Conservation (phyloP, 768 basidiomycete genomes). For the Pleurotus citrinopileatus region DNA sequence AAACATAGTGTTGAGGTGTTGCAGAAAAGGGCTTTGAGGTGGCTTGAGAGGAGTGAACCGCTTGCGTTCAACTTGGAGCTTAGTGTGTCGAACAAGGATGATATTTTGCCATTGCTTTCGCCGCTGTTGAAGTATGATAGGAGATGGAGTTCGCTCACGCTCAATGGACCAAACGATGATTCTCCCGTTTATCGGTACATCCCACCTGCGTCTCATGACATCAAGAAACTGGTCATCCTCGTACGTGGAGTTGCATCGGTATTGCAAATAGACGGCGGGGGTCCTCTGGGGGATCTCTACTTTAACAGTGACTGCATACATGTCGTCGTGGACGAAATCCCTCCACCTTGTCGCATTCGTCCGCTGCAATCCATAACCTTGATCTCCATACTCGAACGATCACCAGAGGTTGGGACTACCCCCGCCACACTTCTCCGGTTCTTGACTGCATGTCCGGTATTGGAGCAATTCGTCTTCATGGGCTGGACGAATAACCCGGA, state of each 20-base stretch:
- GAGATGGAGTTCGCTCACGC: slow-evolving; percentile 55
- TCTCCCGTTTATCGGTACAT: slow-evolving; percentile 20
- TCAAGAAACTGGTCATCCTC: background rate
- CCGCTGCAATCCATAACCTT: slow-evolving; percentile 51
- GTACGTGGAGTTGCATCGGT: background rate
- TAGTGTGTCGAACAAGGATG: slow-evolving; percentile 20
- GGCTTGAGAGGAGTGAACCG: slow-evolving; percentile 50
- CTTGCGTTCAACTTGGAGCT: slow-evolving; percentile 56
- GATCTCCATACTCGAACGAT: slow-evolving; percentile 54
- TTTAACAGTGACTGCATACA: slow-evolving; percentile 39
- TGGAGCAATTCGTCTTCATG: slow-evolving; percentile 55
- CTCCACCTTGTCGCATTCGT: slow-evolving; percentile 36
- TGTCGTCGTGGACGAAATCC: slow-evolving; percentile 47
- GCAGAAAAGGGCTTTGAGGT: slow-evolving; percentile 47
- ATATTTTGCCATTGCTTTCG: slow-evolving; percentile 60
- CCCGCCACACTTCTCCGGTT: slow-evolving; percentile 56
- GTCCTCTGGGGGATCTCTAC: slow-evolving; percentile 31
- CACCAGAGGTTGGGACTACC: slow-evolving; percentile 33
- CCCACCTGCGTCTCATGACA: slow-evolving; percentile 19
- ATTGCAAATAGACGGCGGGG: slow-evolving; percentile 32
- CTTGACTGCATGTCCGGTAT: slow-evolving; percentile 55
- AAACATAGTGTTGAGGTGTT: slow-evolving; percentile 32
- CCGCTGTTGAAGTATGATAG: slow-evolving; percentile 53
- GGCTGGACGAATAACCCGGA: slow-evolving; percentile 51
- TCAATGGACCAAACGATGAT: slow-evolving; percentile 35